Evolutionary conservation across 2,329 filamentous ascomycete species (phyloP).

Genomic region (Blastomyces gilchristii): DNA sequence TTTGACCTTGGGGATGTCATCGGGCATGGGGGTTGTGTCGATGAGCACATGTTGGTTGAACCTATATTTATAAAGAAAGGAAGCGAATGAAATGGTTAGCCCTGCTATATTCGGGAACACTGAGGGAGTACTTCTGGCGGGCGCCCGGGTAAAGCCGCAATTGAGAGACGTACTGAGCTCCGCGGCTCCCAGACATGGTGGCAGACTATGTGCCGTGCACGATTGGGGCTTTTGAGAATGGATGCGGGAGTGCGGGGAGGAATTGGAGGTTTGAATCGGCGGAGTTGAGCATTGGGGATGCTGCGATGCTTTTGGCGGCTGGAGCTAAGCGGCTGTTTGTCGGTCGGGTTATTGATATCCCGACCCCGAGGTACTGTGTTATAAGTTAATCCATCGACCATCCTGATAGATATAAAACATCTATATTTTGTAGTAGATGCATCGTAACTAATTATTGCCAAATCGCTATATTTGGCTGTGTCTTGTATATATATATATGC

Average conservation of each 20-base stretch:
- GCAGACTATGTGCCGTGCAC: constrained; percentile 7
- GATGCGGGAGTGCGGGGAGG: not conserved
- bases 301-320: not conserved
- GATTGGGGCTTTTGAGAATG: not conserved
- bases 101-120: not conserved
- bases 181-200: constrained; percentile 15
- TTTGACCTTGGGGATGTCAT: constrained; percentile 80
- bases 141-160: not conserved
- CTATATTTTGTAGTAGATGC: too few relatives aligned
- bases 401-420: too few relatives aligned
- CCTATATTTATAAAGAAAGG: constrained; percentile 40
- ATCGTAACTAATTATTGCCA: too few relatives aligned
- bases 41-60: constrained; percentile 91
- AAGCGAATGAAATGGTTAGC: not conserved
- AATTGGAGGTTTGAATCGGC: not conserved
- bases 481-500: not conserved
- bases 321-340: not conserved
- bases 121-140: too few relatives aligned
- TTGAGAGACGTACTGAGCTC: constrained; percentile 13
- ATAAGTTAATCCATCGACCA: too few relatives aligned
- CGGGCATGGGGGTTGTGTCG: constrained; percentile 91
- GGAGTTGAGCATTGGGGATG: not conserved
- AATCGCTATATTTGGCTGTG: too few relatives aligned
- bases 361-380: not conserved
- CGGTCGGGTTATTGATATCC: constrained; percentile 1